phyloP scores from a whole-genome alignment of 192 early-diverging fungal species.

The Backusella westeae region DNA sequence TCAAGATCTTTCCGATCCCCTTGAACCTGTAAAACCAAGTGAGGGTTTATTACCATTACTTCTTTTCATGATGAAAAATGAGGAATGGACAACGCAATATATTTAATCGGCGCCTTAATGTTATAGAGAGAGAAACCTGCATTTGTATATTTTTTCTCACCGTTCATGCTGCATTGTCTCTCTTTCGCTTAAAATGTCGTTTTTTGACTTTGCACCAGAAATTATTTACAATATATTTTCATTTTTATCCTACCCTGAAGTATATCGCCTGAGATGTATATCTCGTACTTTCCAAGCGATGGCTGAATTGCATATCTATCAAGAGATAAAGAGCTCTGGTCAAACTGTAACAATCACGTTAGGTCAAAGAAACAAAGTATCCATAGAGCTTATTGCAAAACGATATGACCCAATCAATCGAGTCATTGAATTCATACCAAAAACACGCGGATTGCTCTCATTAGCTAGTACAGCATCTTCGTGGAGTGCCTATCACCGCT shows the following conservation, averaged over 20 bases:
- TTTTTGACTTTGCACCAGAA: slow-evolving; percentile 24
- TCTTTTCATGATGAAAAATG: not conserved
- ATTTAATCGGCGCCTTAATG: not conserved
- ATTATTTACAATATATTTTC: slow-evolving; percentile 20
- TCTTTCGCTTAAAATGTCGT: not conserved
- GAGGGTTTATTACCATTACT: not conserved
- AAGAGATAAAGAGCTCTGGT: not conserved
- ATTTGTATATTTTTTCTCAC: slow-evolving; percentile 8
- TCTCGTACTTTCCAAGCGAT: not conserved
- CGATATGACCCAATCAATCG: slow-evolving; percentile 17
- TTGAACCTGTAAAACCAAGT: not conserved
- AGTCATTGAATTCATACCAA: slow-evolving; percentile 29
- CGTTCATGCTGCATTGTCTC: slow-evolving; percentile 8
- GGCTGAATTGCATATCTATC: slow-evolving; percentile 15
- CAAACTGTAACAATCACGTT: slow-evolving; percentile 13
- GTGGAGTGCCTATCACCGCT: slow-evolving; percentile 14
- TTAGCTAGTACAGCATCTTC: not conserved
- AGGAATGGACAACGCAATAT: not conserved
- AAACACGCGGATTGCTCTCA: not conserved
- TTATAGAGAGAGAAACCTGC: not conserved
- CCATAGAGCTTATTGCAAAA: slow-evolving; percentile 1
- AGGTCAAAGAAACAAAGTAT: slow-evolving; percentile 2
- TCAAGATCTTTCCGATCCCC: not conserved
- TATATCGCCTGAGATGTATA: slow-evolving; percentile 18
- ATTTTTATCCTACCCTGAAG: slow-evolving; percentile 15